A percentile compares a stretch with the other conserved stretches of the same genome.
Conservation (phyloP, 176 grass and related monocot genomes). For the Puccinellia tenuiflora region DNA sequence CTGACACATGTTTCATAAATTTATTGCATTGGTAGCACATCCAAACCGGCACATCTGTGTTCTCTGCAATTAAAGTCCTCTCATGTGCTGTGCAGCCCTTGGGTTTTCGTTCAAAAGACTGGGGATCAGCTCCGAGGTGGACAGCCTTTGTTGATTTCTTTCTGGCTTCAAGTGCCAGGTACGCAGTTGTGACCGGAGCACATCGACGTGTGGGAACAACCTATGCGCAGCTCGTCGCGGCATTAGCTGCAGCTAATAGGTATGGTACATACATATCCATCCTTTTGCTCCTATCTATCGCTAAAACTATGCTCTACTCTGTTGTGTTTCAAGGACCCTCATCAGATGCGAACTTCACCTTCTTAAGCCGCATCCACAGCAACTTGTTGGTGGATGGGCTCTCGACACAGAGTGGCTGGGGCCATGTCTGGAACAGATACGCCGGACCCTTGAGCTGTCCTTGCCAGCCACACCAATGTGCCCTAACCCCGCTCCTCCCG, state of each 20-base stretch:
- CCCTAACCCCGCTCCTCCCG: slow-evolving; percentile 63
- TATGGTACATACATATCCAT: slow-evolving; percentile 52
- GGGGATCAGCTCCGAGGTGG: slow-evolving; percentile 86
- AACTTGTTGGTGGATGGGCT: slow-evolving; percentile 59
- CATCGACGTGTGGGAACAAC: slow-evolving; percentile 78
- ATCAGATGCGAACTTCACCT: slow-evolving; percentile 47
- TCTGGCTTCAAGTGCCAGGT: slow-evolving; percentile 54
- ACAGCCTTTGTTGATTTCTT: slow-evolving; percentile 92
- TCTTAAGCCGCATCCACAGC: slow-evolving; percentile 83
- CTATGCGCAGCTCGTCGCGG: slow-evolving; percentile 73
- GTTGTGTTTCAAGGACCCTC: background rate
- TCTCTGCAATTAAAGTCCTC: background rate
- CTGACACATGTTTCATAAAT: background rate
- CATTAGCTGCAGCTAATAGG: slow-evolving; percentile 59
- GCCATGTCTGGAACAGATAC: slow-evolving; percentile 88
- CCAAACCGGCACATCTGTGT: background rate
- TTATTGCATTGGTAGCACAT: background rate
- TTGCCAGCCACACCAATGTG: slow-evolving; percentile 60
- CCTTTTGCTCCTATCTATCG: background rate
- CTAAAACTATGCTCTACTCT: background rate
- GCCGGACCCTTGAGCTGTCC: slow-evolving; percentile 57
- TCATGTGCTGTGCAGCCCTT: slow-evolving; percentile 26
- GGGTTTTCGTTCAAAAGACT: slow-evolving; percentile 68
- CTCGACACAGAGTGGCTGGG: slow-evolving; percentile 70
- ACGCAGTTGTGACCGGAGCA: slow-evolving; percentile 69